These are phyloP conservation scores for Cadophora luteo-olivacea DNA, from an alignment of 2,329 filamentous ascomycete species.

Conservation along the genomic window DNA sequence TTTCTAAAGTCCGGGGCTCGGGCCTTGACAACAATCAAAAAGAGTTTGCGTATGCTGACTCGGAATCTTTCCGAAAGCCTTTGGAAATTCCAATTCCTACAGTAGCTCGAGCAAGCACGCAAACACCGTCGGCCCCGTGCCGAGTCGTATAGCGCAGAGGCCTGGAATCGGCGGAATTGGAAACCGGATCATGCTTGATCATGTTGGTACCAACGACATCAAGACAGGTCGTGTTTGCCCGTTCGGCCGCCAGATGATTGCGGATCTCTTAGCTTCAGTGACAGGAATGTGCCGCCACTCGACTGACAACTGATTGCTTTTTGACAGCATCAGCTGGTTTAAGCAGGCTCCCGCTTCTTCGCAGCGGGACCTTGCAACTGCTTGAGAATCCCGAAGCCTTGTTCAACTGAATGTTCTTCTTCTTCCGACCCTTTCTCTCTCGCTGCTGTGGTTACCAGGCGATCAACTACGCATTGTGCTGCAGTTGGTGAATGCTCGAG, in stretches of 20 bases:
- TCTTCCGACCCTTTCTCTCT: neutral
- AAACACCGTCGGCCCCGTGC: neutral
- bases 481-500: neutral
- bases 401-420: neutral
- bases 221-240: neutral
- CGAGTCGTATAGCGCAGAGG: neutral
- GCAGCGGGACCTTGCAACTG: slow-evolving; percentile 11
- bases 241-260: too few species aligned
- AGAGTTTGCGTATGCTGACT: neutral
- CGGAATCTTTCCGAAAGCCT: neutral
- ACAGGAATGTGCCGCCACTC: neutral
- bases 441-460: too few species aligned
- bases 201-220: neutral
- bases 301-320: neutral
- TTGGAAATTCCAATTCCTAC: neutral
- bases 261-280: neutral
- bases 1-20: neutral
- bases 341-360: slow-evolving; percentile 3
- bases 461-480: neutral
- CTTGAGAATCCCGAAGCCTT: neutral
- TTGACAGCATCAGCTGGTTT: neutral
- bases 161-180: neutral
- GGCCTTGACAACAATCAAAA: neutral
- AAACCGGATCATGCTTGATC: neutral
- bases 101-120: neutral